Evolutionary conservation across 306 rosid genomes (phyloP), one percentile per base, ranked within the genome.

Genomic region (Erythrophleum fordii): DNA sequence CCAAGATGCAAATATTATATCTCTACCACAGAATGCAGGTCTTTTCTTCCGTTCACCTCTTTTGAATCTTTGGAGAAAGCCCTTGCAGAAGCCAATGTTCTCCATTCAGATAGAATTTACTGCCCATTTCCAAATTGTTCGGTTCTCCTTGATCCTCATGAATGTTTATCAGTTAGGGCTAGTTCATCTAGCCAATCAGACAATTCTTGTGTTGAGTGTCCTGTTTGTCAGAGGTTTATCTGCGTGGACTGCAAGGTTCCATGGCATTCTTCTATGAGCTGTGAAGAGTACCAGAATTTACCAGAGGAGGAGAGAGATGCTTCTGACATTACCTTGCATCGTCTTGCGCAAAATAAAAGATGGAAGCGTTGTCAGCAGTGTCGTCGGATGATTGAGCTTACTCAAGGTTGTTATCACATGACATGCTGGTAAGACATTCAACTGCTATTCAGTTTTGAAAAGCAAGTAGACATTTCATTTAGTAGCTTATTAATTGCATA

Each of bases 361-460:
- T 93, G 99, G 99, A 89, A 86, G 85, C 95, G 95, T 58, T 95
- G 99, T 88, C 97, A 89, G 87, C 94, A 90, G 74, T 95, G 99
- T 68, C 94, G 85, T 60, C 67, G 83, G 75, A 93, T 95, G 99
- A 91, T 93, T 75, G 98, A 95, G 87, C 94, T 87, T 75, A 55
- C 89, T 61, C 97, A 89, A 52, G 99, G 97, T 67, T 95, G 97
- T 87, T 86, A 91, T 84, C 97, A 90, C 86, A 90, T 95, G 97
- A 89, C 94, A 23, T 95, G 98, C 92, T 82, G 95, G 99, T 95
- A 95, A 90, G 93, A 72, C 69, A 45, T 5, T 51, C 73, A 20
- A 69, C 79, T 61, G 20, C 79, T 53, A 41, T 69, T 37, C 29
- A 25, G 58, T 51, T 68, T 69, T 42, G 2, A 12, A 59, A 28